These are phyloP conservation scores for Boletus insuetus DNA, from an alignment of 768 basidiomycete genomes.

Conservation along the genomic window DNA sequence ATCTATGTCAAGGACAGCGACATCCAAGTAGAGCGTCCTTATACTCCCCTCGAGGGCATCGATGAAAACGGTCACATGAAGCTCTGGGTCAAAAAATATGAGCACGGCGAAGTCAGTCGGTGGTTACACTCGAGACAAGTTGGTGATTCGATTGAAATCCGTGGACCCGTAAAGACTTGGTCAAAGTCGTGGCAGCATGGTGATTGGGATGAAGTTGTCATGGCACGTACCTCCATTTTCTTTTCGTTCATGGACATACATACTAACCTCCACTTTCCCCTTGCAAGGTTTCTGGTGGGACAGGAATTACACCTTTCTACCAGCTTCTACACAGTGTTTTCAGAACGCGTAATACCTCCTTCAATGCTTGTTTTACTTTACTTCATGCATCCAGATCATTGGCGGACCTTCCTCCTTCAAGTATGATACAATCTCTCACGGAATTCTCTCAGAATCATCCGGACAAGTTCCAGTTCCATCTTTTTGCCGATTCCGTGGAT, in stretches of 20 bases:
- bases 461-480: conserved; percentile 49
- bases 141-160: conserved; percentile 70
- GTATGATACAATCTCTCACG: conserved; percentile 52
- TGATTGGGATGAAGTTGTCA: conserved; percentile 76
- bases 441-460: conserved; percentile 50
- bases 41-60: conserved; percentile 76
- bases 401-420: conserved; percentile 66
- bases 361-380: conserved; percentile 61
- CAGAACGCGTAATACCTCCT: conserved; percentile 19
- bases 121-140: conserved; percentile 73
- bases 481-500: conserved; percentile 58
- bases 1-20: conserved; percentile 84
- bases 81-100: conserved; percentile 82
- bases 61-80: conserved; percentile 63
- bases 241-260: neutral
- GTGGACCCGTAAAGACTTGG: conserved; percentile 76
- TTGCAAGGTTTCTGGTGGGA: conserved; percentile 81
- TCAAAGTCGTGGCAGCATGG: conserved; percentile 40
- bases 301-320: conserved; percentile 83
- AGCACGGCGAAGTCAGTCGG: conserved; percentile 74
- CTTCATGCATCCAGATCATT: conserved; percentile 66
- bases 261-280: neutral
- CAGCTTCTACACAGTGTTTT: conserved; percentile 67
- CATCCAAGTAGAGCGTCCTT: conserved; percentile 84
- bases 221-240: conserved; percentile 44